Evolutionary conservation across 306 rosid species (phyloP), one percentile per base, ranked within the genome.

Genomic region (Mimosa bimucronata): DNA sequence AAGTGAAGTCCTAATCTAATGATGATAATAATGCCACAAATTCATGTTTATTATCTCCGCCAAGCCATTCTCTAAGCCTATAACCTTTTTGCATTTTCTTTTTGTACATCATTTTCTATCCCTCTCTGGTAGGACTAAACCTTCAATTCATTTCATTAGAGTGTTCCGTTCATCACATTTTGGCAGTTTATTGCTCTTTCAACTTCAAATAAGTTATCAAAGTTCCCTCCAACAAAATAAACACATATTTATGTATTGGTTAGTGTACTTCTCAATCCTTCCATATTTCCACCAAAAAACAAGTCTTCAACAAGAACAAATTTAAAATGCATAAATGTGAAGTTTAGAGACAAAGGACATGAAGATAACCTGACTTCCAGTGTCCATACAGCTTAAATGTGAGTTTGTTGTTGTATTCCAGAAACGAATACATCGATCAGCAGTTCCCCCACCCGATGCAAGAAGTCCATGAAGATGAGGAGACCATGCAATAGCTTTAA

Each of bases 371-470:
- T 94, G 98, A 85, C 98, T 91, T 88, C 94, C 98, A 48, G 98
- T 91, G 87, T 91, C 97, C 88, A 94, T 85, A 83, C 97, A 90
- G 79, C 90, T 89, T 83, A 94, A 89, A 79, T 89, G 97, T 48
- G 97, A 88, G 81, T 91, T 90, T 34, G 98, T 94, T 65, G 98
- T 85, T 46, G 98, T 91, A 76, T 90, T 94, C 98, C 98, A 94
- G 83, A 94, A 94, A 62, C 96, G 97, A 80, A 94, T 94, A 82
- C 95, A 91, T 64, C 95, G 85, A 66, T 94, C 98, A 7, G 97
- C 98, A 45, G 98, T 94, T 80, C 98, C 98, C 73, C 98, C 98
- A 21, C 97, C 98, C 16, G 98, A 94, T 64, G 98, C 98, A 66
- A 94, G 97, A 84, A 94, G 98, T 73, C 98, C 98, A 80, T 90